Evolutionary conservation across 352 stramenopile genomes (phyloP).

Genomic region (Thalassiosira pacifica): DNA sequence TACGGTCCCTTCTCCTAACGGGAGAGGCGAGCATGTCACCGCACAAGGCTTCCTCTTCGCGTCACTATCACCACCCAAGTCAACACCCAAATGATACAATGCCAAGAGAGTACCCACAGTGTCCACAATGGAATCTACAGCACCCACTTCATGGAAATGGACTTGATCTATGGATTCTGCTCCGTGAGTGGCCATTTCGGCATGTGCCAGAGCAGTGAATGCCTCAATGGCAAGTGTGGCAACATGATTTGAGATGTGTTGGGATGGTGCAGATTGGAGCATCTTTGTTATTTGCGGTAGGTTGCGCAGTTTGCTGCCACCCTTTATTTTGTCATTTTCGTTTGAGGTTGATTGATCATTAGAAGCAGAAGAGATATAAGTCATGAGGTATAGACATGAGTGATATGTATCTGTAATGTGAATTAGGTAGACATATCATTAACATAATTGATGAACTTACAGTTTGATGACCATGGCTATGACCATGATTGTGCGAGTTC

Average conservation of each 20-base stretch:
- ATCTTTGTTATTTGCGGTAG: slow-evolving; percentile 91
- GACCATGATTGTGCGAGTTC: slow-evolving; percentile 50
- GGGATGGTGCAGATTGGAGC: slow-evolving; percentile 78
- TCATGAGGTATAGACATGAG: no score
- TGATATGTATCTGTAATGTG: no score
- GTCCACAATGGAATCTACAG: slow-evolving; percentile 97
- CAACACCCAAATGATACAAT: slow-evolving; percentile 92
- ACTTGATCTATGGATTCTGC: slow-evolving; percentile 90
- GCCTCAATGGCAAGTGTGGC: slow-evolving; percentile 91
- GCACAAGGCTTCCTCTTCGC: slow-evolving; percentile 27
- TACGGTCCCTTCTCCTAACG: slow-evolving; percentile 92
- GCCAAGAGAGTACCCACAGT: slow-evolving; percentile 95
- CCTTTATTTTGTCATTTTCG: no score
- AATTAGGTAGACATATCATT: no score
- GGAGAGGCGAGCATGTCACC: slow-evolving; percentile 77
- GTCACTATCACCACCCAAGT: slow-evolving; percentile 88
- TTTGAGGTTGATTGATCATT: no score
- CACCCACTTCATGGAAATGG: slow-evolving; percentile 98
- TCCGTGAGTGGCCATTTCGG: slow-evolving; percentile 94
- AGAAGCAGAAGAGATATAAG: no score
- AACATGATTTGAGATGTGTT: slow-evolving; percentile 90
- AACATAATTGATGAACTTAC: slow-evolving; percentile 18
- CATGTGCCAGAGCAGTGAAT: slow-evolving; percentile 93
- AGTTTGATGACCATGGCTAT: slow-evolving; percentile 53
- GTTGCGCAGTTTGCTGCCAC: slow-evolving; percentile 90